These are phyloP conservation scores for Lenwebbia sp. DNA, from an alignment of 345 rosid species.

Conservation along the genomic window DNA sequence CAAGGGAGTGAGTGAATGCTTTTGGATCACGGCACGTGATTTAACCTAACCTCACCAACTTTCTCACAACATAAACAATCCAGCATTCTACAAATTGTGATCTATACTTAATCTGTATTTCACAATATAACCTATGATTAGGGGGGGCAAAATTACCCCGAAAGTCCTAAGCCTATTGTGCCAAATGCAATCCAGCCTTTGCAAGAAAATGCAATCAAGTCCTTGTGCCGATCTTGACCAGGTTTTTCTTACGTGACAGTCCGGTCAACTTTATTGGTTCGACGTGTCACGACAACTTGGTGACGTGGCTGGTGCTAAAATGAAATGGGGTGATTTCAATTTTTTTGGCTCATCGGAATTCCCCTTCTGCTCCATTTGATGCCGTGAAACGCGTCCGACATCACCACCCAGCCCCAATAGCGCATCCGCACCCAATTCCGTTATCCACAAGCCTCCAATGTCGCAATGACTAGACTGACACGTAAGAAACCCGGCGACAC, in stretches of 20 bases:
- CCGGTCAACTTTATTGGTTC: not conserved
- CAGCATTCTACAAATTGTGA: not conserved
- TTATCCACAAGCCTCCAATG: not conserved
- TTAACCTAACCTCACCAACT: not conserved
- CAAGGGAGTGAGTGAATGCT: not conserved
- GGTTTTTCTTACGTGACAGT: not conserved
- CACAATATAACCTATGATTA: not conserved
- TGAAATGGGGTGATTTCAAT: not conserved
- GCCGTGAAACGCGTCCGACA: not conserved
- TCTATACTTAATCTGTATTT: not conserved
- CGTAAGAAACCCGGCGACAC: not conserved
- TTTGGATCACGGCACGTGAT: not conserved
- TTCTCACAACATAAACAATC: not conserved
- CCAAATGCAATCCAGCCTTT: not conserved
- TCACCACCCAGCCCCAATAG: not conserved
- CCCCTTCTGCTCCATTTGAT: not conserved
- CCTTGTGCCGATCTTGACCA: not conserved
- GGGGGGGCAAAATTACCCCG: not conserved
- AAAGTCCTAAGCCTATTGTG: not conserved
- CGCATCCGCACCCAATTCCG: not conserved
- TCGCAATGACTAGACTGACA: not conserved
- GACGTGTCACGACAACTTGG: not conserved
- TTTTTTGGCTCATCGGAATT: not conserved
- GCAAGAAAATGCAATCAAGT: not conserved
- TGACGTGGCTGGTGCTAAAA: not conserved